A percentile compares a stretch with the other conserved stretches of the same genome.
These are phyloP conservation scores for Asclepias syriaca DNA, from an alignment of 257 asterid species.

Conservation along the genomic window DNA sequence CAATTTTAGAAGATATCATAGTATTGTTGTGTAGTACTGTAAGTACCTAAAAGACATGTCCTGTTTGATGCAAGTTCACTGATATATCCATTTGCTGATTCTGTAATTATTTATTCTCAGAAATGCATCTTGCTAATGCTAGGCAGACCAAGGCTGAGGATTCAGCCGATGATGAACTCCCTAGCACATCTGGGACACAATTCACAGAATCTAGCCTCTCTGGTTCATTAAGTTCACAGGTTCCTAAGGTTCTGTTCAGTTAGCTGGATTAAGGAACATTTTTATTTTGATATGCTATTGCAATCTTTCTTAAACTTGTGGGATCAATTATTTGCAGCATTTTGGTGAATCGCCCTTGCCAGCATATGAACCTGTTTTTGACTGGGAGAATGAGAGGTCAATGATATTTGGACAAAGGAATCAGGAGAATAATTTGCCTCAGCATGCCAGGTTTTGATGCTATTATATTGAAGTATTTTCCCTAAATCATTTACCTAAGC, in stretches of 20 bases:
- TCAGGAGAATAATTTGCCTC: conserved; percentile 74
- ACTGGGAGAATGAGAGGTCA: conserved; percentile 94
- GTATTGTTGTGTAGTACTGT: not conserved
- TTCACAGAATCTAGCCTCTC: conserved; percentile 39
- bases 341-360: conserved; percentile 93
- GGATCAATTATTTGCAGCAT: conserved; percentile 61
- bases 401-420: conserved; percentile 92
- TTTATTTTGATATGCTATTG: not conserved
- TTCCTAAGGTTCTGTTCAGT: conserved; percentile 40
- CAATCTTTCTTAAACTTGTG: conserved; percentile 3
- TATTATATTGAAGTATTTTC: not conserved
- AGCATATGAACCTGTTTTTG: conserved; percentile 96
- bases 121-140: conserved; percentile 79
- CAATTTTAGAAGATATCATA: not conserved
- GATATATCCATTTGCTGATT: conserved; percentile 4
- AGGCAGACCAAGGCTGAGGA: conserved; percentile 60
- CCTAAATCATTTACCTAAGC: not conserved
- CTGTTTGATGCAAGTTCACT: not conserved
- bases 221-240: conserved; percentile 43
- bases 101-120: conserved; percentile 36
- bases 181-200: conserved; percentile 79
- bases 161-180: conserved; percentile 62
- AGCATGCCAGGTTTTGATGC: conserved; percentile 59
- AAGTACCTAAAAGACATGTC: not conserved
- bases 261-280: conserved; percentile 2